A percentile compares a stretch with the other conserved stretches of the same genome.
These are phyloP conservation scores for Aspergillus nomiae DNA, from an alignment of 2,329 filamentous ascomycete genomes.

Conservation along the genomic window DNA sequence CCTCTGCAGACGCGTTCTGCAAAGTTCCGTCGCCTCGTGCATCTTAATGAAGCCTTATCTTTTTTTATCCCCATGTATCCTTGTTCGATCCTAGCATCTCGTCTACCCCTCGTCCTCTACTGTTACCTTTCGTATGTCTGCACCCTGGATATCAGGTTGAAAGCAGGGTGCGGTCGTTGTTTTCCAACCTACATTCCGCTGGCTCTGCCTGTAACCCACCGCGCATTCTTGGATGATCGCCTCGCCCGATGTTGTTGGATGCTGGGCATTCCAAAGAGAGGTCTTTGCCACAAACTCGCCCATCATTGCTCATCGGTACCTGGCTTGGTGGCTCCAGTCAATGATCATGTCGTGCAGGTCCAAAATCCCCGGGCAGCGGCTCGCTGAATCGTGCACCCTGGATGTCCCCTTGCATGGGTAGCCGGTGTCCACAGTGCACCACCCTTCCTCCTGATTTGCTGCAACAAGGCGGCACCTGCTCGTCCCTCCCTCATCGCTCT, in stretches of 20 bases:
- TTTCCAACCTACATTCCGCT: conserved; percentile 36
- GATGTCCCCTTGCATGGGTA: conserved; percentile 39
- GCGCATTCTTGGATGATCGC: conserved; percentile 34
- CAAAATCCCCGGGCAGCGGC: conserved; percentile 39
- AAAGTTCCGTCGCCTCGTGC: conserved; percentile 31
- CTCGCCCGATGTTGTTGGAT: conserved; percentile 26
- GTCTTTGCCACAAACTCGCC: conserved; percentile 33
- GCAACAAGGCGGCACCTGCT: conserved; percentile 34
- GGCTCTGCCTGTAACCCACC: conserved; percentile 27
- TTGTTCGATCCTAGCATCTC: conserved; percentile 20
- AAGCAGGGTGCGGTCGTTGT: conserved; percentile 10
- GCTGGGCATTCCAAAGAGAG: conserved; percentile 35
- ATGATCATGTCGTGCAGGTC: conserved; percentile 25
- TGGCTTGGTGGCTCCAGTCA: conserved; percentile 18
- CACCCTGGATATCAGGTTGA: conserved; percentile 23
- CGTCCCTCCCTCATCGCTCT: conserved; percentile 32
- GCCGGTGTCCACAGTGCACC: conserved; percentile 29
- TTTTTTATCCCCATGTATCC: conserved; percentile 24
- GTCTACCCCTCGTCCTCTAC: conserved; percentile 18
- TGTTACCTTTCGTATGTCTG: conserved; percentile 15
- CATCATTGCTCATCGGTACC: conserved; percentile 27
- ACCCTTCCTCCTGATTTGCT: conserved; percentile 41
- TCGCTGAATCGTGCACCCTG: conserved; percentile 39
- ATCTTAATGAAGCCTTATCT: conserved; percentile 20
- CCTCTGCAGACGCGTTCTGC: conserved; percentile 30